Evolutionary conservation across 2,329 filamentous ascomycete genomes (phyloP), one percentile per base, ranked within the genome.

Genomic region (Chalara sp.): DNA sequence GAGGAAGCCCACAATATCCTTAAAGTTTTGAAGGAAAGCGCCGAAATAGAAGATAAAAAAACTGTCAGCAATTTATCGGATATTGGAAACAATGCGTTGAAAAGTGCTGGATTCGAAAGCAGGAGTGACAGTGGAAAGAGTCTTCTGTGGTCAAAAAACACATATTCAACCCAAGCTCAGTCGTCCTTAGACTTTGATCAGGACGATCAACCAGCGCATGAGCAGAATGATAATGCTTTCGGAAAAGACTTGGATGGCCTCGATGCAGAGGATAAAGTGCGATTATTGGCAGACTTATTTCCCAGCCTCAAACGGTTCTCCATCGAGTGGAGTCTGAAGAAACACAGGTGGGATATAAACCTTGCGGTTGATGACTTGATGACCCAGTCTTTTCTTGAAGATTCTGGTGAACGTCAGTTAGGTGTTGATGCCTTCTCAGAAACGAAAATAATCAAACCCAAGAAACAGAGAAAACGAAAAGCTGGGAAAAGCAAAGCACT

Each of bases 391-490:
- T 89, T 85, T 62, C 82, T 96, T 5, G 81, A 89, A 52, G 81
- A 89, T 51, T 77, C 74, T 1, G 79, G 79, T 0, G 73, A 80
- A 49, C 72, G 78, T 1, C 72, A 76, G 1, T 92, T 87, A 63
- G 88, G 90, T 0, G 74, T 96, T n/a, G 89, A 96, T 52, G 89
- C 80, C 0, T 96, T 96, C 63, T 82, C 80, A 28, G 75, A 80
- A 39, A 76, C 76, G 0, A 76, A 81, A 12, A 68, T 45, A 7
- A 29, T 46, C 8, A 13, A 53, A 12, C 53, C 51, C 46, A 59
- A 46, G 10, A 13, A 53, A 12, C 53, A 51, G 46, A 59, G 55
- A 12, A 74, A 72, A 53, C 66, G 63, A 33, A 76, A 72, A 56
- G 68, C 63, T 52, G 72, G 70, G 54, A 66, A 49, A 60, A 64